phyloP scores from a whole-genome alignment of 2,329 filamentous ascomycete species.

The Xylaria sp. region DNA sequence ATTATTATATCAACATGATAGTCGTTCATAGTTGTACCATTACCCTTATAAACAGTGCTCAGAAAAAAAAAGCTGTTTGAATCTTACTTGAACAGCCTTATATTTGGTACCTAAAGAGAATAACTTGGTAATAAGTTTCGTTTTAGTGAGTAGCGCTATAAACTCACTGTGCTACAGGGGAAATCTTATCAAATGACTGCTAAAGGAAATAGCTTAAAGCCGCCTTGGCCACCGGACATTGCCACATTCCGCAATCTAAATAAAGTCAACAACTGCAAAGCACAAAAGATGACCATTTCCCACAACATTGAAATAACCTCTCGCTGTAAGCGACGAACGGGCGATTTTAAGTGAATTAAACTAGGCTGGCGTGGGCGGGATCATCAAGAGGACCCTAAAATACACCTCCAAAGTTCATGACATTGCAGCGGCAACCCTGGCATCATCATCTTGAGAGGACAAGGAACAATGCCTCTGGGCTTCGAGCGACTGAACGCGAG shows the following conservation, averaged over 20 bases:
- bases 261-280: neutral
- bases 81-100: neutral
- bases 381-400: neutral
- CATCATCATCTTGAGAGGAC: neutral
- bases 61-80: neutral
- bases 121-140: too few relatives aligned
- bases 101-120: too few relatives aligned
- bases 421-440: neutral
- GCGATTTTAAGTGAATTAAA: neutral
- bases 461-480: conserved; percentile 74
- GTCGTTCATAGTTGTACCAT: neutral
- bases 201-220: conserved; percentile 14
- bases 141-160: neutral
- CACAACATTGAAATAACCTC: conserved; percentile 1
- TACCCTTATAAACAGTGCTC: neutral
- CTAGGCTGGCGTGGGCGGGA: neutral
- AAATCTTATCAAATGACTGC: conserved; percentile 2
- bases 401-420: neutral
- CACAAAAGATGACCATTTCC: neutral
- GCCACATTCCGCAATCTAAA: conserved; percentile 19
- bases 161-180: conserved; percentile 12
- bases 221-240: conserved; percentile 15
- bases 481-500: conserved; percentile 82
- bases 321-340: neutral
- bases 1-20: too few relatives aligned